Evolutionary conservation across 441 rosid genomes (phyloP).

Genomic region (Biscutella laevigata): DNA sequence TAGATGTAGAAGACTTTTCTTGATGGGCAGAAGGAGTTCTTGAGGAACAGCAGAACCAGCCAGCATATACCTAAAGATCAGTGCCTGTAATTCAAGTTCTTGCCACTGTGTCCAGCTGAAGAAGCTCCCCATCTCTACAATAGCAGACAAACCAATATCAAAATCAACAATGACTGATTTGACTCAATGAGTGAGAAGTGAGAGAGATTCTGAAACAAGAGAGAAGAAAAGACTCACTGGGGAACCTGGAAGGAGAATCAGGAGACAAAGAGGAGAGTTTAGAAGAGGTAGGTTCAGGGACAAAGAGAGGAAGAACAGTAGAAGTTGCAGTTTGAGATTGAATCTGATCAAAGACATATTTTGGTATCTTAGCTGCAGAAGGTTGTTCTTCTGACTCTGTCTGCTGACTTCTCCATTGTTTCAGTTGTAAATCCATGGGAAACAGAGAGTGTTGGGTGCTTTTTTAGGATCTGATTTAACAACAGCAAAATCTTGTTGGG

Average conservation of each 20-base stretch:
- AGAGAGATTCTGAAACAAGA: not conserved
- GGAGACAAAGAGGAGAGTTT: conserved; percentile 43
- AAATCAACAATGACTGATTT: not conserved
- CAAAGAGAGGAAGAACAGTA: conserved; percentile 57
- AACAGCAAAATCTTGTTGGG: conserved; percentile 18
- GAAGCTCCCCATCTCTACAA: conserved; percentile 55
- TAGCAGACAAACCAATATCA: not conserved
- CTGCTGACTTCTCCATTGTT: conserved; percentile 72
- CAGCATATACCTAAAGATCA: conserved; percentile 80
- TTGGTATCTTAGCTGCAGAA: conserved; percentile 58
- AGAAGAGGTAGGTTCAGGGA: conserved; percentile 41
- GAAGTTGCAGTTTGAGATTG: conserved; percentile 26
- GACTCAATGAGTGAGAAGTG: not conserved
- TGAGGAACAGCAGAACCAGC: conserved; percentile 75
- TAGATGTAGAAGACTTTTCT: conserved; percentile 54
- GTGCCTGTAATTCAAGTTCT: conserved; percentile 87
- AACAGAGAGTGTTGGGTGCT: conserved; percentile 24
- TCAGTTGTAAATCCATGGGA: conserved; percentile 79
- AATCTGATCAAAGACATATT: conserved; percentile 37
- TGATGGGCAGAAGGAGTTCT: conserved; percentile 75
- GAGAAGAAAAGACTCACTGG: conserved; percentile 34
- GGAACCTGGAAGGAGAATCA: conserved; percentile 44
- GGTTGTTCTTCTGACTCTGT: conserved; percentile 53
- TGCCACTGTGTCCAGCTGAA: conserved; percentile 84
- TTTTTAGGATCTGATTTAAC: conserved; percentile 15